A percentile compares a stretch with the other conserved stretches of the same genome.
Evolutionary conservation across 768 basidiomycete genomes (phyloP).

Genomic region (Pulveroboletus sp.): DNA sequence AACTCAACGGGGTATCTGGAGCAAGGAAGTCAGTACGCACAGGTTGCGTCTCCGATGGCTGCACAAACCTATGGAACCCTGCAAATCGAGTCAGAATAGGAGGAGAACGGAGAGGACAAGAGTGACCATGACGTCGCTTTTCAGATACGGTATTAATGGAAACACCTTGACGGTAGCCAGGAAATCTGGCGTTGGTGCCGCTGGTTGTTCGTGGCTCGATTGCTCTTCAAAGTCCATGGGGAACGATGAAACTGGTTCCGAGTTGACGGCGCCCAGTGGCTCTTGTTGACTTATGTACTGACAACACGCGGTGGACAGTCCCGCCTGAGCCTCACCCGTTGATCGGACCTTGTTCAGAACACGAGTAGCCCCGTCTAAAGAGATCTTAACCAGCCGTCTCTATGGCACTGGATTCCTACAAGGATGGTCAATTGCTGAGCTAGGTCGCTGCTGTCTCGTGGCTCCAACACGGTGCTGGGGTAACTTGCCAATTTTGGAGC

Average conservation of each 20-base stretch:
- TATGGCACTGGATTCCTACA: neutral
- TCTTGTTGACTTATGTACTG: too few relatives aligned
- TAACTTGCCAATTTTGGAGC: slow-evolving; percentile 13
- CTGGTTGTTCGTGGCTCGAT: slow-evolving; percentile 23
- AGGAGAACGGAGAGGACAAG: slow-evolving; percentile 9
- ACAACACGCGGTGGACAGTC: too few relatives aligned
- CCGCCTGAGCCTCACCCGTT: too few relatives aligned
- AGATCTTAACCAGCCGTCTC: neutral
- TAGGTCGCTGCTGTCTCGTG: neutral
- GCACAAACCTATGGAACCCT: slow-evolving; percentile 29
- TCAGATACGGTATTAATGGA: slow-evolving; percentile 72
- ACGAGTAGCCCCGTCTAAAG: too few relatives aligned
- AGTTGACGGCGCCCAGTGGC: neutral
- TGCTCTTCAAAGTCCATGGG: slow-evolving; percentile 35
- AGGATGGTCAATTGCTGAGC: neutral
- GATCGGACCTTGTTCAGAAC: too few relatives aligned
- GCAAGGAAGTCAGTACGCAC: neutral
- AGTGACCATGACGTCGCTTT: slow-evolving; percentile 64
- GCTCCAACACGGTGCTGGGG: neutral
- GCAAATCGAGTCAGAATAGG: slow-evolving; percentile 7
- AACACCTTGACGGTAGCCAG: slow-evolving; percentile 68
- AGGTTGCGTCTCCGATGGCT: neutral
- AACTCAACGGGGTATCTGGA: slow-evolving; percentile 66
- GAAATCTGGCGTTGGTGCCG: slow-evolving; percentile 54
- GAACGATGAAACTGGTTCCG: slow-evolving; percentile 2